phyloP scores from a whole-genome alignment of 305 asterid species.

The Fraxinus nigra region DNA sequence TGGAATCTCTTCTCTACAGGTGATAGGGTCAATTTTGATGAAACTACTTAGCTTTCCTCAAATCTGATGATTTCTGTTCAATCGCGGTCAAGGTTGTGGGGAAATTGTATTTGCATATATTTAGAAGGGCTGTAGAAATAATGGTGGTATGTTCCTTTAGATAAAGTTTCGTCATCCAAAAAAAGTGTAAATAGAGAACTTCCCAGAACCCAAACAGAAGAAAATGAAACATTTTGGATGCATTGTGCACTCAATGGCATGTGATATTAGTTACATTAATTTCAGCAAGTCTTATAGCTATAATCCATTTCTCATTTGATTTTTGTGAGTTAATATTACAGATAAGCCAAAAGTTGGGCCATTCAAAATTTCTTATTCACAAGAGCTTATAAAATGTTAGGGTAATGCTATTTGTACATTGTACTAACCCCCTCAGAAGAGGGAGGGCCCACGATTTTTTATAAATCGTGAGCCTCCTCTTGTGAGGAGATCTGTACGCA shows the following conservation, averaged over 20 bases:
- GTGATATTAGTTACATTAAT: not conserved
- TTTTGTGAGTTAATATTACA: not conserved
- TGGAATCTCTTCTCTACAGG: conserved; percentile 72
- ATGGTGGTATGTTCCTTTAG: not conserved
- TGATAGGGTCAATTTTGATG: conserved; percentile 75
- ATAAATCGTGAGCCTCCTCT: too few species aligned
- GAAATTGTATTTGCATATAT: conserved; percentile 1
- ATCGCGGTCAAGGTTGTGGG: not conserved
- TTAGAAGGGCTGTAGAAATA: not conserved
- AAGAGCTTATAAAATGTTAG: not conserved
- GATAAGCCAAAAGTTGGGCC: not conserved
- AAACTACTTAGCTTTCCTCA: conserved; percentile 30
- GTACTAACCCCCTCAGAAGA: too few species aligned
- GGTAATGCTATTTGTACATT: too few species aligned
- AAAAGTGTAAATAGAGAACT: conserved; percentile 25
- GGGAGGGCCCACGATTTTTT: too few species aligned
- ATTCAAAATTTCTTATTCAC: not conserved
- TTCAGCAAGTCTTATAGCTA: not conserved
- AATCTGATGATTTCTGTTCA: not conserved
- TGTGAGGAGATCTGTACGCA: too few species aligned
- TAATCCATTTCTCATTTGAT: not conserved
- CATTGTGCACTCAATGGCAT: not conserved
- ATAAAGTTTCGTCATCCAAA: conserved; percentile 9
- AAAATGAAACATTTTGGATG: not conserved
- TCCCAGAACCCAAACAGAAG: not conserved